A percentile compares a stretch with the other conserved stretches of the same genome.
Evolutionary conservation across 2,329 filamentous ascomycete species (phyloP).

Genomic region (Esteya vermicola): DNA sequence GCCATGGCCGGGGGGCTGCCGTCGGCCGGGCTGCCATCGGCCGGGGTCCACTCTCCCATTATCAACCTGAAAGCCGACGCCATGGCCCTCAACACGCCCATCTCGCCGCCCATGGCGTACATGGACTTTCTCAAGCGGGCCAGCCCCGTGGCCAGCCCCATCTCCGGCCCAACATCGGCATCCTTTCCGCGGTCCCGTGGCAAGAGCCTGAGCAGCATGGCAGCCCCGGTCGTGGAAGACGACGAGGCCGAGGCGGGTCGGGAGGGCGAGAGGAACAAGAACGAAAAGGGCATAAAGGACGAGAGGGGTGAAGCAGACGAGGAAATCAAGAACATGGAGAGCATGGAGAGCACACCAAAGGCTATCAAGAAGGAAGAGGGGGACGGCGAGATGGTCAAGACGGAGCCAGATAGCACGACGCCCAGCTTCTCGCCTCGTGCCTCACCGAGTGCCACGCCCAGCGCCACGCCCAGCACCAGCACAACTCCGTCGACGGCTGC

Average conservation of each 20-base stretch:
- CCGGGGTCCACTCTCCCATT: slow-evolving; percentile 22
- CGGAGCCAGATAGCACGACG: no score
- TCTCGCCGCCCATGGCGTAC: slow-evolving; percentile 81
- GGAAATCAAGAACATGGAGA: background rate
- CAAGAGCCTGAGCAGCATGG: no score
- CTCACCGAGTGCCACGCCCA: background rate
- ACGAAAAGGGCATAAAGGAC: no score
- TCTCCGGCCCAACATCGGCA: background rate
- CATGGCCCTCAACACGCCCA: slow-evolving; percentile 60
- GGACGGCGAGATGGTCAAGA: background rate
- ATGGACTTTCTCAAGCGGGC: slow-evolving; percentile 79
- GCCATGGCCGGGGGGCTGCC: slow-evolving; percentile 20
- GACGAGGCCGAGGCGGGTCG: no score
- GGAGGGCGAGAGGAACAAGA: no score
- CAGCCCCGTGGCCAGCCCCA: slow-evolving; percentile 8
- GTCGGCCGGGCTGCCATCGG: slow-evolving; percentile 21
- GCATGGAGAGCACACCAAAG: background rate
- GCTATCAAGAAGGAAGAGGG: background rate
- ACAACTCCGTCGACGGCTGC: slow-evolving; percentile 16
- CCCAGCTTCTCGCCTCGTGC: background rate
- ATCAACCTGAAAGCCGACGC: slow-evolving; percentile 54
- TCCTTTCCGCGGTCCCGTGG: no score
- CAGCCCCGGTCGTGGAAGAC: no score
- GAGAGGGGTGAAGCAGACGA: background rate
- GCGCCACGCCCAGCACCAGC: slow-evolving; percentile 1